These are phyloP conservation scores for Saccharata proteae DNA, from an alignment of 2,329 filamentous ascomycete species.

Conservation along the genomic window DNA sequence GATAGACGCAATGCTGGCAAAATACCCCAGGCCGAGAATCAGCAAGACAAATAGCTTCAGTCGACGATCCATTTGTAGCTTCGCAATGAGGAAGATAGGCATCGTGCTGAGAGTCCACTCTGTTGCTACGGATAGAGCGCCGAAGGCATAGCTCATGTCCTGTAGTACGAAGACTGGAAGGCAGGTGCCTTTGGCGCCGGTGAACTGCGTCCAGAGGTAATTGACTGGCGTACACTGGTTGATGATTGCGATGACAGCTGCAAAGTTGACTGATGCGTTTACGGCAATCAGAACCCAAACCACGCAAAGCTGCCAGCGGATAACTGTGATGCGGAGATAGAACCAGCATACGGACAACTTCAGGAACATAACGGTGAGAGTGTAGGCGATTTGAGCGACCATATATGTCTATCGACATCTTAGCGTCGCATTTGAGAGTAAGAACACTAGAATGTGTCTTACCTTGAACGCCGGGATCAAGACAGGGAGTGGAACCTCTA, in stretches of 20 bases:
- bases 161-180: background rate
- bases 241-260: constrained; percentile 2
- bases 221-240: constrained; percentile 4
- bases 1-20: constrained; percentile 2
- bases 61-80: constrained; percentile 1
- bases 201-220: constrained; percentile 1
- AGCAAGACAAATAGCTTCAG: constrained; percentile 1
- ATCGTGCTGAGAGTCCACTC: constrained; percentile 3
- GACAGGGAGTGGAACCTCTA: background rate
- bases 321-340: constrained; percentile 2
- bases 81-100: constrained; percentile 3
- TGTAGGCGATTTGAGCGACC: constrained; percentile 3
- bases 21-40: constrained; percentile 3
- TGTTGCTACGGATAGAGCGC: constrained; percentile 1
- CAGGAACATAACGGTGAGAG: constrained; percentile 1
- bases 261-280: constrained; percentile 1
- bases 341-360: constrained; percentile 2
- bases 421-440: too few species aligned
- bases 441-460: too few species aligned
- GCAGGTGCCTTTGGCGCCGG: constrained; percentile 2
- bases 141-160: constrained; percentile 3
- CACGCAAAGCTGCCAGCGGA: constrained; percentile 2
- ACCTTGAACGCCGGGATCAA: constrained; percentile 3
- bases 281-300: constrained; percentile 1
- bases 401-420: constrained; percentile 1